These are phyloP conservation scores for Globisporangium middletonii DNA, from an alignment of 352 stramenopile species.

Conservation along the genomic window DNA sequence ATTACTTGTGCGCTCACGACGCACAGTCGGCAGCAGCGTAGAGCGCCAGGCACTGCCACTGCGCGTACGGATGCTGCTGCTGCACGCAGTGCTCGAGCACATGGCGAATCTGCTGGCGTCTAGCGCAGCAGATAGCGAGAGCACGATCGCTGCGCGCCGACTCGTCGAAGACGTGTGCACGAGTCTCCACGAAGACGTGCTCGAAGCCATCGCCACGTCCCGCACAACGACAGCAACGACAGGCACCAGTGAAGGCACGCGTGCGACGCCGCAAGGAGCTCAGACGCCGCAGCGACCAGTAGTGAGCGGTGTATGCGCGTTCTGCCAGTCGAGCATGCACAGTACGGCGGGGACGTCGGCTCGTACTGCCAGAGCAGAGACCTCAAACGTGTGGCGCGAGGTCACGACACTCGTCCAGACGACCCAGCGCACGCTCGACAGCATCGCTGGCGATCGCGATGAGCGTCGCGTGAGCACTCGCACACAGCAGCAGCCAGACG, in stretches of 20 bases:
- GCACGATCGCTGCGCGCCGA: conserved; percentile 7
- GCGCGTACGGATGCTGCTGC: conserved; percentile 13
- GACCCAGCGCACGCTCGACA: not conserved
- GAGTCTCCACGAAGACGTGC: conserved; percentile 32
- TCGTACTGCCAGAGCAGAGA: not conserved
- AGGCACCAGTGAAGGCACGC: not conserved
- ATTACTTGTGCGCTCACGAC: conserved; percentile 1
- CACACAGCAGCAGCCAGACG: not conserved
- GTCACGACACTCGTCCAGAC: conserved; percentile 1
- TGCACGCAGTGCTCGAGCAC: conserved; percentile 8
- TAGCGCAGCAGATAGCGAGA: not conserved
- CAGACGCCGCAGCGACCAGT: not conserved
- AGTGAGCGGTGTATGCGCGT: conserved; percentile 1
- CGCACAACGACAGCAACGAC: not conserved
- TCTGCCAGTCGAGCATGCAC: conserved; percentile 3
- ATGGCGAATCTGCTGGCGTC: not conserved
- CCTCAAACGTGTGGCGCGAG: conserved; percentile 3
- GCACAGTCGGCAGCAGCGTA: not conserved
- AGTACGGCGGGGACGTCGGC: not conserved
- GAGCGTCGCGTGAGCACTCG: not conserved
- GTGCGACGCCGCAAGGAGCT: too few relatives aligned
- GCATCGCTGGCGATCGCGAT: not conserved
- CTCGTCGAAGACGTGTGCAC: conserved; percentile 31
- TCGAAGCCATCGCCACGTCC: conserved; percentile 21
- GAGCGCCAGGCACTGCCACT: conserved; percentile 17